Conservation (phyloP, 306 rosid genomes). For the Castanea mollissima region DNA sequence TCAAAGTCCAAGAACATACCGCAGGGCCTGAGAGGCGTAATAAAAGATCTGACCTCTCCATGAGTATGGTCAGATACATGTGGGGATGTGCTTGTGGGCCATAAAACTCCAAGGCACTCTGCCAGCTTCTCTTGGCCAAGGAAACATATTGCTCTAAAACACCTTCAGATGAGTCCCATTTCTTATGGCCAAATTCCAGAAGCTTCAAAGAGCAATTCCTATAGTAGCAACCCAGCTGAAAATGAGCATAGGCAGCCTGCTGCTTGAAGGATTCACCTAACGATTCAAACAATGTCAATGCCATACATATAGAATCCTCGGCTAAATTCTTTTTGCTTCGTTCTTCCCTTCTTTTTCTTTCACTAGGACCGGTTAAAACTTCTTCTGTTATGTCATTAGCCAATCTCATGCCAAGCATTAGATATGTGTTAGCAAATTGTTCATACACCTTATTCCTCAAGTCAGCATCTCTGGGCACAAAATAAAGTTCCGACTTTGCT, state of each 20-base stretch:
- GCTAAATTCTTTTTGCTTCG: conserved; percentile 76
- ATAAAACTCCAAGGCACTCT: conserved; percentile 74
- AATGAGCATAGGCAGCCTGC: conserved; percentile 91
- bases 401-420: conserved; percentile 92
- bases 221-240: conserved; percentile 82
- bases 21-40: conserved; percentile 49
- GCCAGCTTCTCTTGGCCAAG: conserved; percentile 91
- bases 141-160: conserved; percentile 74
- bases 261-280: conserved; percentile 84
- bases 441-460: conserved; percentile 76
- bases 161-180: conserved; percentile 41
- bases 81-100: conserved; percentile 72
- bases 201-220: conserved; percentile 83
- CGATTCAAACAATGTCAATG: conserved; percentile 72
- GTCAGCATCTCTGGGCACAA: conserved; percentile 30
- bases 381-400: conserved; percentile 67
- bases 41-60: conserved; percentile 76
- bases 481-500: conserved; percentile 66
- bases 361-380: conserved; percentile 40
- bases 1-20: conserved; percentile 48
- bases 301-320: conserved; percentile 85
- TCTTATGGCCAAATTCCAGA: conserved; percentile 58
- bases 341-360: conserved; percentile 49
- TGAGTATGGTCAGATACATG: conserved; percentile 72
- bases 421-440: conserved; percentile 83